Percentiles rank a stretch among this genome's conserved stretches.
phyloP scores from a whole-genome alignment of 805 yeast species.

The Candida succiphila region DNA sequence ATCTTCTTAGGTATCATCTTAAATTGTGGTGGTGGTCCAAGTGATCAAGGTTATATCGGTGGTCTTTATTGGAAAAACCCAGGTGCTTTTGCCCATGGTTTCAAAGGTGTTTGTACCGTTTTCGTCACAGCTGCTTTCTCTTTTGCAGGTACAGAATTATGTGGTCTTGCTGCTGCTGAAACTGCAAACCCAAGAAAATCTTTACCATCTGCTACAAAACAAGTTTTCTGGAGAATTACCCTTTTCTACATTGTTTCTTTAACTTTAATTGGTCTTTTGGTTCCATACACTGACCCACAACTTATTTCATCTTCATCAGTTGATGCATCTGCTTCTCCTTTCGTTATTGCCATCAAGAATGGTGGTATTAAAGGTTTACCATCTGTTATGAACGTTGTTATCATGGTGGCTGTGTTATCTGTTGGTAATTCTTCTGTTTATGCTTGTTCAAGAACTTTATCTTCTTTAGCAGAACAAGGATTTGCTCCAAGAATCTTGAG shows the following conservation, averaged over 20 bases:
- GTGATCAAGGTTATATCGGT: conserved; percentile 46
- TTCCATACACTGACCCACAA: conserved; percentile 43
- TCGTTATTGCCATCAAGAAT: conserved; percentile 57
- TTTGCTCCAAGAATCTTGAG: conserved; percentile 53
- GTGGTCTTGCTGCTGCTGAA: conserved; percentile 61
- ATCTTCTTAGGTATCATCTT: conserved; percentile 44
- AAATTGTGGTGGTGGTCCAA: conserved; percentile 59
- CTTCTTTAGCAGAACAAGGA: conserved; percentile 62
- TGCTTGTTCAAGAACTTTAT: conserved; percentile 64
- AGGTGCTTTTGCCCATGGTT: conserved; percentile 42
- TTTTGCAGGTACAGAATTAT: conserved; percentile 57
- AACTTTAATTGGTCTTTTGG: conserved; percentile 46
- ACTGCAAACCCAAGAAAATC: conserved; percentile 51
- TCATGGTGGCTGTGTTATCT: conserved; percentile 61
- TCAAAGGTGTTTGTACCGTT: conserved; percentile 57
- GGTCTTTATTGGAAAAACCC: conserved; percentile 50
- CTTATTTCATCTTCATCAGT: conserved; percentile 33
- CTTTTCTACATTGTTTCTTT: conserved; percentile 47
- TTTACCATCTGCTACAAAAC: conserved; percentile 55
- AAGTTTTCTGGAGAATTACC: conserved; percentile 54
- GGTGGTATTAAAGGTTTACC: conserved; percentile 61
- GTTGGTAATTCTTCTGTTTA: conserved; percentile 71
- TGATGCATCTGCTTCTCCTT: conserved; percentile 61
- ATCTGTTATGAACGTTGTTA: conserved; percentile 65
- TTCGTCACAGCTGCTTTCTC: conserved; percentile 56